These are phyloP conservation scores for Dioscorea cayenensis DNA, from an alignment of 116 monocot genomes.

Conservation along the genomic window DNA sequence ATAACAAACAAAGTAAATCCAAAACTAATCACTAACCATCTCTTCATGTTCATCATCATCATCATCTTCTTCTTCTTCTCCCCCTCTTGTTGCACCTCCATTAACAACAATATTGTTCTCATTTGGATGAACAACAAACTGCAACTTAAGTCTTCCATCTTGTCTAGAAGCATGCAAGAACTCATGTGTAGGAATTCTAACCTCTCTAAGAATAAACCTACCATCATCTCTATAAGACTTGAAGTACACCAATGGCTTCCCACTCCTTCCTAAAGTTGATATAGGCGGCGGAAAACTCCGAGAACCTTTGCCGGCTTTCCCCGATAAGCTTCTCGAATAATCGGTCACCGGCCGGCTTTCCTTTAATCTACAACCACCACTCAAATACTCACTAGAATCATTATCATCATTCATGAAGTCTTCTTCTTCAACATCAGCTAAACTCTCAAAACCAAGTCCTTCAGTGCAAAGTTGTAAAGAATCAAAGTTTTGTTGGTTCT, in stretches of 20 bases:
- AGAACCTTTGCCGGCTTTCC: not conserved
- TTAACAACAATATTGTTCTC: constrained; percentile 4
- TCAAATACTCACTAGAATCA: not conserved
- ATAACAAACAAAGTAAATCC: too few relatives aligned
- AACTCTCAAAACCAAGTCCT: constrained; percentile 82
- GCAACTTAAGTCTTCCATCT: constrained; percentile 63
- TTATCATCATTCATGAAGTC: constrained; percentile 12
- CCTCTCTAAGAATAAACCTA: constrained; percentile 73
- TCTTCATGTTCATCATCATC: too few relatives aligned
- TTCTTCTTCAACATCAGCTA: constrained; percentile 29
- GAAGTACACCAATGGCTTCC: constrained; percentile 58
- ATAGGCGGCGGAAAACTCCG: constrained; percentile 64
- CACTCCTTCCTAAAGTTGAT: constrained; percentile 47
- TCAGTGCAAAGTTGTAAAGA: constrained; percentile 74
- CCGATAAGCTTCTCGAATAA: not conserved
- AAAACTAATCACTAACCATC: too few relatives aligned
- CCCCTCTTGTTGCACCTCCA: constrained; percentile 13
- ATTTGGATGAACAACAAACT: constrained; percentile 24
- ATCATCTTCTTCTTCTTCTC: not conserved
- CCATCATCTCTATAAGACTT: constrained; percentile 45
- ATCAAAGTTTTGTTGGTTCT: constrained; percentile 10
- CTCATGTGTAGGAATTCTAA: constrained; percentile 50
- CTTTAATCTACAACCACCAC: not conserved
- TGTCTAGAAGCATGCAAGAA: constrained; percentile 53
- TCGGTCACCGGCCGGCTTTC: too few relatives aligned